Evolutionary conservation across 768 basidiomycete species (phyloP), one percentile per base, ranked within the genome.

Genomic region (Termitomyces heimii): DNA sequence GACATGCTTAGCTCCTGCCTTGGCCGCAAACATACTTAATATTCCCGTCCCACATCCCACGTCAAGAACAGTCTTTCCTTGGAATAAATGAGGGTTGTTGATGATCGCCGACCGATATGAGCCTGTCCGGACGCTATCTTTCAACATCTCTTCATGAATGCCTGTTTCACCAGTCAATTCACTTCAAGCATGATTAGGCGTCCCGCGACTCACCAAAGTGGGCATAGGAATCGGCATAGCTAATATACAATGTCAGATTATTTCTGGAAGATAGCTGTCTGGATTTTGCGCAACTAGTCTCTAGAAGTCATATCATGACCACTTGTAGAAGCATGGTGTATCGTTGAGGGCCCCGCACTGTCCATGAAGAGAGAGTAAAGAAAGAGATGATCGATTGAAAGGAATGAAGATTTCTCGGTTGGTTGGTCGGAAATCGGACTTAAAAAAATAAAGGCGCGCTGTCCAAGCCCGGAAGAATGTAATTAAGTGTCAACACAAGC

Each of bases 91-190:
- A 10, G 82, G 77, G 73, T 98, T 98, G 78, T 95, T 88, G 71
- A 94, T 74, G 79, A 99, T 98, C 60, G 95, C 93, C 58, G 86
- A 81, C 62, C 92, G 88, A 82, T 99, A 99, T 43, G 94, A 92
- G 34, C 93, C 86, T 45, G 97, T 99, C 60, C 97, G 88, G 63
- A 99, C 94, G 39, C 78, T 75, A 74, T 99, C 97, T 75, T 99
- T 99, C 72, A 99, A 75, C 97, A 99, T 99, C 77, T 99, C 97
- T 75, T 98, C 95, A 71, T 98, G 95, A 65, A 98, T 97, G 57
- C 94, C 94, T 97, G 65, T 22, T 37, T 12, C 60, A 45, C 35
- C n/a, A 3, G 32, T 37, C 58, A 46, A 39, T 14, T 45, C 18
- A 28, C 40, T 63, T 18, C 20, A 54, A 46, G 28, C 18, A 20